Evolutionary conservation across 192 early-diverging fungal genomes (phyloP).

Genomic region (Coemansia sp.): DNA sequence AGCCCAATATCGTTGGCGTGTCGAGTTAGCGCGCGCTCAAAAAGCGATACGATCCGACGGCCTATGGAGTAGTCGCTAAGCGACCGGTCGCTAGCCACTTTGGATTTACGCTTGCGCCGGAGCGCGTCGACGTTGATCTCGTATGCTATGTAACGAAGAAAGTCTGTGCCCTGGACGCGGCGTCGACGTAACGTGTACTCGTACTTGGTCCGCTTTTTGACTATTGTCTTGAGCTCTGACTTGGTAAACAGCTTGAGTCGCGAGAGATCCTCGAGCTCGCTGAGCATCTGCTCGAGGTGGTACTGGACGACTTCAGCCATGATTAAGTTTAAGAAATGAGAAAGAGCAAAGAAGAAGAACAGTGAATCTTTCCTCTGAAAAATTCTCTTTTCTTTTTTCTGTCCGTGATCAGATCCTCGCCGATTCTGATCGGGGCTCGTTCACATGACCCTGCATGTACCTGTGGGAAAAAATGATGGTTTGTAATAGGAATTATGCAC

Average conservation of each 20-base stretch:
- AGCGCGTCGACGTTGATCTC: constrained; percentile 89
- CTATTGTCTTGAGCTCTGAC: constrained; percentile 80
- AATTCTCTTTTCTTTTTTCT: no score
- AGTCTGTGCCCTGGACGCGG: constrained; percentile 70
- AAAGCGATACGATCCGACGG: constrained; percentile 75
- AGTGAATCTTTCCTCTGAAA: no score
- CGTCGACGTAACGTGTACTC: constrained; percentile 85
- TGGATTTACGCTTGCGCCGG: constrained; percentile 75
- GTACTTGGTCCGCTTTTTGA: constrained; percentile 84
- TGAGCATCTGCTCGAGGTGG: constrained; percentile 90
- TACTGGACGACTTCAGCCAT: constrained; percentile 92
- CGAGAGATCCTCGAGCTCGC: constrained; percentile 88
- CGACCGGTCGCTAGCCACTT: no score
- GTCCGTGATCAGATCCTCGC: no score
- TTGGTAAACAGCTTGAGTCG: constrained; percentile 74
- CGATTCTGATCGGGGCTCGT: no score
- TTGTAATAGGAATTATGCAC: no score
- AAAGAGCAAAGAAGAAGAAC: neutral
- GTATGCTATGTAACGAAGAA: constrained; percentile 90
- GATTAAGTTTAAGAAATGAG: neutral
- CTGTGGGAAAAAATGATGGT: no score
- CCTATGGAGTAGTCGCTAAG: constrained; percentile 74
- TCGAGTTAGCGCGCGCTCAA: constrained; percentile 70
- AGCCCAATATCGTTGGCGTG: constrained; percentile 75
- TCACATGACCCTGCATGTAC: no score